A percentile compares a stretch with the other conserved stretches of the same genome.
These are phyloP conservation scores for Toxicodendron radicans DNA, from an alignment of 345 rosid species.

Conservation along the genomic window DNA sequence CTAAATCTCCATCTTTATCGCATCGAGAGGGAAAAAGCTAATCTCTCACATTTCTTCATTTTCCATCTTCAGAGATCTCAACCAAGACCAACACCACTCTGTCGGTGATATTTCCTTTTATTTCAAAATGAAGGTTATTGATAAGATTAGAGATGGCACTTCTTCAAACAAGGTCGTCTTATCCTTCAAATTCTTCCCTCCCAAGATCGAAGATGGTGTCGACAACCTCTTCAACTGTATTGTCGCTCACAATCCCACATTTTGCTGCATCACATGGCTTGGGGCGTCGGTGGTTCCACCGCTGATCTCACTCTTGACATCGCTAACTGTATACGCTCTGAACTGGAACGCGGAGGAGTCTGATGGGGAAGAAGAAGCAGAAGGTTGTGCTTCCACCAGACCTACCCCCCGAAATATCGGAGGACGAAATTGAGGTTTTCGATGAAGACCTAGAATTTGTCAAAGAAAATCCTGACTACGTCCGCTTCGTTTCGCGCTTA, in stretches of 20 bases:
- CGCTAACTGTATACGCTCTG: slow-evolving; percentile 78
- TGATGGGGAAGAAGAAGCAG: slow-evolving; percentile 55
- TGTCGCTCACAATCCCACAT: slow-evolving; percentile 82
- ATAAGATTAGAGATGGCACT: slow-evolving; percentile 50
- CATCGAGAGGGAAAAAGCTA: too few relatives aligned
- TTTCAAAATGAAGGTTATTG: too few relatives aligned
- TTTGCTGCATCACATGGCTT: slow-evolving; percentile 98
- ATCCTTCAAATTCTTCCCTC: slow-evolving; percentile 99
- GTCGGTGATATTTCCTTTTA: too few relatives aligned
- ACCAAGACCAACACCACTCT: too few relatives aligned
- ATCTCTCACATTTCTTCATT: too few relatives aligned
- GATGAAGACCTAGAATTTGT: slow-evolving; percentile 77
- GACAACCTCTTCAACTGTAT: slow-evolving; percentile 92
- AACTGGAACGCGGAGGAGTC: neutral
- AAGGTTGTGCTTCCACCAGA: slow-evolving; percentile 70
- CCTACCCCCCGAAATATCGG: slow-evolving; percentile 77
- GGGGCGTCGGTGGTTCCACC: slow-evolving; percentile 99
- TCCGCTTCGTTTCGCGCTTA: slow-evolving; percentile 54
- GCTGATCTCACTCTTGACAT: slow-evolving; percentile 95
- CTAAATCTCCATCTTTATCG: too few relatives aligned
- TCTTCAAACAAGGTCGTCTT: slow-evolving; percentile 56
- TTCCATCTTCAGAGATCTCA: too few relatives aligned
- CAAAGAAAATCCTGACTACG: slow-evolving; percentile 54
- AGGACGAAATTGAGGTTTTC: slow-evolving; percentile 75
- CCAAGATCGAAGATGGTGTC: slow-evolving; percentile 95